phyloP scores from a whole-genome alignment of 2,329 filamentous ascomycete species.

The Cordyceps javanica region DNA sequence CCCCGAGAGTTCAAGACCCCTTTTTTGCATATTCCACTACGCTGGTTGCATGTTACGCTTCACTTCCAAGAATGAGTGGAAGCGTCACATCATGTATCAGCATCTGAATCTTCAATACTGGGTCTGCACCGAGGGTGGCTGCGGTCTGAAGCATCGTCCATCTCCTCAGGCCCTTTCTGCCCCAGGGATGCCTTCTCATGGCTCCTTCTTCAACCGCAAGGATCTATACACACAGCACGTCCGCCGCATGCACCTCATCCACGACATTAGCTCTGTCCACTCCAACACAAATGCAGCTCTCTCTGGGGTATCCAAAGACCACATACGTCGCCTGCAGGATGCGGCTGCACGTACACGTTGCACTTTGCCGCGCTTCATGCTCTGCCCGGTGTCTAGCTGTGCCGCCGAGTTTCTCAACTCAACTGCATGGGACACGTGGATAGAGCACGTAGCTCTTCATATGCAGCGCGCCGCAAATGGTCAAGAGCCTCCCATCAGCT shows the following conservation, averaged over 20 bases:
- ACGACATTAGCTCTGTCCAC: conserved; percentile 18
- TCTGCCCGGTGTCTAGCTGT: conserved; percentile 60
- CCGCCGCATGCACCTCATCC: conserved; percentile 71
- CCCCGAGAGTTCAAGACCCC: conserved; percentile 52
- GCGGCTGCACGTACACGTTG: conserved; percentile 56
- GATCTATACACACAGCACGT: conserved; percentile 88
- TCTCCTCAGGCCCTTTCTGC: conserved; percentile 6
- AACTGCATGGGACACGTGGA: conserved; percentile 69
- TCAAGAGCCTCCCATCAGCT: conserved; percentile 24
- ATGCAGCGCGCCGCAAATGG: conserved; percentile 47
- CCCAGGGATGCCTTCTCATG: conserved; percentile 39
- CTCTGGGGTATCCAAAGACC: conserved; percentile 40
- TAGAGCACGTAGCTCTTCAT: conserved; percentile 84
- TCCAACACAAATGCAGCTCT: not conserved
- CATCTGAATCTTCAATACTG: conserved; percentile 63
- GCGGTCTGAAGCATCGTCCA: conserved; percentile 30
- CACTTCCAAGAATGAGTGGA: conserved; percentile 80
- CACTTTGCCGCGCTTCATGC: conserved; percentile 51
- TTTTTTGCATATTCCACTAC: conserved; percentile 70
- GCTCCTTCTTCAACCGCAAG: conserved; percentile 73
- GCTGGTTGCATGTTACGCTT: conserved; percentile 73
- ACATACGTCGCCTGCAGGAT: conserved; percentile 50
- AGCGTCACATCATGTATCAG: conserved; percentile 75
- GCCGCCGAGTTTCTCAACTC: conserved; percentile 49
- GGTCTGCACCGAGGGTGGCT: conserved; percentile 52